These are phyloP conservation scores for Sphagnum contortum DNA, from an alignment of 225 moss, liverwort and hornwort species.

Conservation along the genomic window DNA sequence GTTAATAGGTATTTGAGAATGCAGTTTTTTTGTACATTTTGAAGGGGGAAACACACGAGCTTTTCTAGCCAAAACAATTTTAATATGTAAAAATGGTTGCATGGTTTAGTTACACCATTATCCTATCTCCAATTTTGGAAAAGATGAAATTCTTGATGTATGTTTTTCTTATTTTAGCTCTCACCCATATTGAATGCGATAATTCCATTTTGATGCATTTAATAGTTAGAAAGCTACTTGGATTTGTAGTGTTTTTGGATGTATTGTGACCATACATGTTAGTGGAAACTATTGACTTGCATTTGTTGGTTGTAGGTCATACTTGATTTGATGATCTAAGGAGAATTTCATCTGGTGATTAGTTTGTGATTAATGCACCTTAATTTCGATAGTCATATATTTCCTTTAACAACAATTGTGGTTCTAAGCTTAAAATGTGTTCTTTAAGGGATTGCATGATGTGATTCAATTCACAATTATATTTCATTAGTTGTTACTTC, in stretches of 20 bases:
- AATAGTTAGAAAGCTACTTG: no score
- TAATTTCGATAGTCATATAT: conserved; percentile 17
- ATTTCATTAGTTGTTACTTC: neutral
- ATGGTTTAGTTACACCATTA: conserved; percentile 67
- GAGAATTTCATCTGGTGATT: conserved; percentile 37
- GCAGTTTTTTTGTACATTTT: neutral
- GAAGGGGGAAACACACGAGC: conserved; percentile 69
- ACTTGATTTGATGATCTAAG: conserved; percentile 55
- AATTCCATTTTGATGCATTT: neutral
- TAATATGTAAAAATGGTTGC: conserved; percentile 81
- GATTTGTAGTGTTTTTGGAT: no score
- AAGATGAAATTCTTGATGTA: conserved; percentile 70
- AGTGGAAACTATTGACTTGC: neutral
- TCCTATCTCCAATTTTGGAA: conserved; percentile 73
- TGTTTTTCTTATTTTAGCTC: neutral
- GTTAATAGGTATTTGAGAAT: no score
- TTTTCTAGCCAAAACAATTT: conserved; percentile 79
- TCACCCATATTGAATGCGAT: neutral
- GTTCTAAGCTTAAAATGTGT: no score
- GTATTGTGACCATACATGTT: neutral
- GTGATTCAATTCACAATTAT: neutral
- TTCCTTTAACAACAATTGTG: neutral
- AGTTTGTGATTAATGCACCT: conserved; percentile 26
- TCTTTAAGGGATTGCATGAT: neutral
- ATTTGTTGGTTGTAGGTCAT: conserved; percentile 28